phyloP scores from a whole-genome alignment of 352 stramenopile genomes.

The Pythium volutum region DNA sequence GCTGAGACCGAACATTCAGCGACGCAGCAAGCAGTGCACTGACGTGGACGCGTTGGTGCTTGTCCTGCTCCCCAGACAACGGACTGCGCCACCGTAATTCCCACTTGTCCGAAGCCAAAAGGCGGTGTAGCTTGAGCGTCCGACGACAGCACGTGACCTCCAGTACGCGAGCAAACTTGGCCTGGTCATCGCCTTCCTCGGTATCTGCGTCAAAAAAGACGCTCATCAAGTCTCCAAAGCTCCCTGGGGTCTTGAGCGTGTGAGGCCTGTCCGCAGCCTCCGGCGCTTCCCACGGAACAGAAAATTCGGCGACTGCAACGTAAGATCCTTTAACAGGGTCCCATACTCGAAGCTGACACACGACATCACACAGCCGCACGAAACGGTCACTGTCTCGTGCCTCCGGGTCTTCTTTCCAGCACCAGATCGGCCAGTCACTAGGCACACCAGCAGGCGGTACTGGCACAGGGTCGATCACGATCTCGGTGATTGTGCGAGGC shows the following conservation, averaged over 20 bases:
- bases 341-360: conserved; percentile 74
- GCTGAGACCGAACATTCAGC: conserved; percentile 47
- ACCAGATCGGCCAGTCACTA: conserved; percentile 61
- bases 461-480: conserved; percentile 55
- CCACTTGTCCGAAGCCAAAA: conserved; percentile 63
- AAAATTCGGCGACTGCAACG: conserved; percentile 59
- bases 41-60: conserved; percentile 60
- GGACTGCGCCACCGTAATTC: conserved; percentile 73
- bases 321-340: conserved; percentile 48
- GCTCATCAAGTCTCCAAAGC: conserved; percentile 66
- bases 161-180: conserved; percentile 26
- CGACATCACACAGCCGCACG: conserved; percentile 57
- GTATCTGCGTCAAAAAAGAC: conserved; percentile 75
- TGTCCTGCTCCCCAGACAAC: conserved; percentile 56
- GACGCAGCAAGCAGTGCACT: conserved; percentile 73
- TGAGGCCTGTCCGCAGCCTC: conserved; percentile 11
- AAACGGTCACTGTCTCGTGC: conserved; percentile 5
- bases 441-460: conserved; percentile 56
- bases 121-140: conserved; percentile 30
- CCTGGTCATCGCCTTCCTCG: conserved; percentile 31
- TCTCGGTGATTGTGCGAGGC: conserved; percentile 47
- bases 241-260: conserved; percentile 38
- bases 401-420: conserved; percentile 26
- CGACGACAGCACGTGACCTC: conserved; percentile 28
- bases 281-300: conserved; percentile 63